Base-by-base conservation (phyloP, 768 basidiomycete genomes). In the Tylopilus vinaceipallidus region DNA sequence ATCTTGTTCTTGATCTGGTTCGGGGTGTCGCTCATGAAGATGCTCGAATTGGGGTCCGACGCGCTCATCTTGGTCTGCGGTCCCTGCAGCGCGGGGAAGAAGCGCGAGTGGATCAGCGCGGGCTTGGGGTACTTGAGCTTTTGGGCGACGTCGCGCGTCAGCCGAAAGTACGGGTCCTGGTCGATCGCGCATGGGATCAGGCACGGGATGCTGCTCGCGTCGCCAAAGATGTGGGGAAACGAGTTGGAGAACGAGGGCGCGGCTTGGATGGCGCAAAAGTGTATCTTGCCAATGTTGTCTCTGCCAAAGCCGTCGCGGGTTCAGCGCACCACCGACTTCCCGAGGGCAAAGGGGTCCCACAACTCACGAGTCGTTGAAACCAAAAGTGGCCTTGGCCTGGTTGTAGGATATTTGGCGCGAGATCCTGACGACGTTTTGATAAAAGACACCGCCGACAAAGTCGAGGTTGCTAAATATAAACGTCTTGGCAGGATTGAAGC, bases 21-120 rank as follows among this genome's bases (percentile, higher is more conserved):
- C 4, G 84, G 76, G 51, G 88, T 91, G 67, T 99, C 97, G 27
- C 78, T 91, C 95, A 99, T 98, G 75, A 80, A 98, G 58, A 99
- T 95, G 56, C 90, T 90, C 56, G 87, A 90, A 71, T 94, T 95
- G 19, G 83, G 75, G 68, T 95, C 88, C 42, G 91, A 94, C 5
- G 97, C 97, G 67, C 94, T 97, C 97, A 99, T 99, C 74, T 99
- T 99, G 30, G 93, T 95, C 69, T 97, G 93, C 3, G 97, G 90
- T 36, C 97, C 97, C 70, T 98, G 95, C 10, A 99, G 78, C 5
- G 97, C 95, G 11, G 97, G 97, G 75, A 99, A 95, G 78, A 99
- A 99, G 64, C 95, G 95, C 40, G 95, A 81, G 70, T 98, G 94
- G 42, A 99, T 73, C 22, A 98, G 80, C 2, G 88, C 73, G 2